Conservation (phyloP, 169 alveolate genomes). For the Plasmodium sp. region DNA sequence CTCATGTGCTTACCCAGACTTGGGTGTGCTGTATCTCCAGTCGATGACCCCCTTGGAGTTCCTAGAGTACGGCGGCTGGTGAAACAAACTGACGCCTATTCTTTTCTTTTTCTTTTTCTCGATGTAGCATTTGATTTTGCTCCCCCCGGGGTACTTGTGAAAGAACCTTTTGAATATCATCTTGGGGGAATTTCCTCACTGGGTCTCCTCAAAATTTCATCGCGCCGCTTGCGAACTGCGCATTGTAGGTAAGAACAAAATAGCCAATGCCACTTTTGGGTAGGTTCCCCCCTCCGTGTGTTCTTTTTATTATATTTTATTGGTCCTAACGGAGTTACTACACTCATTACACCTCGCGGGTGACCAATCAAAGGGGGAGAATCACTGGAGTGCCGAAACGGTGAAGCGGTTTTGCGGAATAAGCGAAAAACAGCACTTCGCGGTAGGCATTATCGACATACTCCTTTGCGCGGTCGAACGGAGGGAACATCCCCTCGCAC, state of each 20-base stretch:
- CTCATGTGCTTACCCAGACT: constrained; percentile 56
- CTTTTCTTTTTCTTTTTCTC: constrained; percentile 51
- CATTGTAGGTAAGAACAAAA: background rate
- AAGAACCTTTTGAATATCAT: constrained; percentile 71
- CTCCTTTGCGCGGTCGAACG: background rate
- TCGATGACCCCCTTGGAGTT: constrained; percentile 57
- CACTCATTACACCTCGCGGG: background rate
- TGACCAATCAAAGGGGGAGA: background rate
- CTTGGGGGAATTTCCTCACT: background rate
- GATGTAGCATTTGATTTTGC: constrained; percentile 66
- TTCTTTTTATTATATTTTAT: background rate
- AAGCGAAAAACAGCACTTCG: background rate
- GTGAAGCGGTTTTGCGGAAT: background rate
- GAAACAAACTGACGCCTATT: constrained; percentile 27
- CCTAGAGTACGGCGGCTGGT: constrained; percentile 56
- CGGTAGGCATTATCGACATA: background rate
- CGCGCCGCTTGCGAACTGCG: background rate
- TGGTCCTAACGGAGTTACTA: background rate
- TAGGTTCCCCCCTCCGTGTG: background rate
- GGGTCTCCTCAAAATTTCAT: background rate
- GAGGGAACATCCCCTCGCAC: background rate
- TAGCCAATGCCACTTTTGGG: background rate
- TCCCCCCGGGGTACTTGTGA: constrained; percentile 72
- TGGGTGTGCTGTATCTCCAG: constrained; percentile 80
- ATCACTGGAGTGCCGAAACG: background rate